These are phyloP conservation scores for Centella asiatica DNA, from an alignment of 129 eudicot genomes.

Conservation along the genomic window DNA sequence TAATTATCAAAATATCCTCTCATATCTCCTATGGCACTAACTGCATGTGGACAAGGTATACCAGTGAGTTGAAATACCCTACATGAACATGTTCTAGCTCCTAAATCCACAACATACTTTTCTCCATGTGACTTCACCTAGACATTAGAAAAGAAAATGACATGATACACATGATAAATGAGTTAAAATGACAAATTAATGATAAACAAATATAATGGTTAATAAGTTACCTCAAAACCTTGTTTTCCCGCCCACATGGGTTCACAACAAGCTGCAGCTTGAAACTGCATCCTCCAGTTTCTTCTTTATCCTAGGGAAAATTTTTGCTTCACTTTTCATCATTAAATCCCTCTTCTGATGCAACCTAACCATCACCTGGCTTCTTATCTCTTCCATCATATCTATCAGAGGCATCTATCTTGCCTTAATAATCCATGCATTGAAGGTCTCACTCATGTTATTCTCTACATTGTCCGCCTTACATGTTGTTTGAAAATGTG, in stretches of 20 bases:
- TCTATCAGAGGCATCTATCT: background rate
- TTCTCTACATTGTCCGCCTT: background rate
- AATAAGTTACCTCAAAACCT: no score
- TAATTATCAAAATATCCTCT: background rate
- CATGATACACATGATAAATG: no score
- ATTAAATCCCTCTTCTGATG: background rate
- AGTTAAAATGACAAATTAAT: no score
- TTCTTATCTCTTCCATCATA: background rate
- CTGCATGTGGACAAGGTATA: background rate
- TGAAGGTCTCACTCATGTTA: background rate
- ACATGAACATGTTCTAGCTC: background rate
- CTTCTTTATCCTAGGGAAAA: background rate
- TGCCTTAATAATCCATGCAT: background rate
- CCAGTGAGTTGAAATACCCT: background rate
- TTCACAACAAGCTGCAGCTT: background rate
- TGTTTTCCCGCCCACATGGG: background rate
- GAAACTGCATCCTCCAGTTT: background rate
- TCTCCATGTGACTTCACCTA: background rate
- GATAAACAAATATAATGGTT: no score
- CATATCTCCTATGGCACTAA: background rate
- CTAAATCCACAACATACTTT: background rate
- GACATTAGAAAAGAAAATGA: no score
- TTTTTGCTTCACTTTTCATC: background rate
- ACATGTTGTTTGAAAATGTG: background rate
- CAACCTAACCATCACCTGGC: background rate